Base-by-base conservation (phyloP, 306 rosid species). In the Astragalus glycyphyllos region DNA sequence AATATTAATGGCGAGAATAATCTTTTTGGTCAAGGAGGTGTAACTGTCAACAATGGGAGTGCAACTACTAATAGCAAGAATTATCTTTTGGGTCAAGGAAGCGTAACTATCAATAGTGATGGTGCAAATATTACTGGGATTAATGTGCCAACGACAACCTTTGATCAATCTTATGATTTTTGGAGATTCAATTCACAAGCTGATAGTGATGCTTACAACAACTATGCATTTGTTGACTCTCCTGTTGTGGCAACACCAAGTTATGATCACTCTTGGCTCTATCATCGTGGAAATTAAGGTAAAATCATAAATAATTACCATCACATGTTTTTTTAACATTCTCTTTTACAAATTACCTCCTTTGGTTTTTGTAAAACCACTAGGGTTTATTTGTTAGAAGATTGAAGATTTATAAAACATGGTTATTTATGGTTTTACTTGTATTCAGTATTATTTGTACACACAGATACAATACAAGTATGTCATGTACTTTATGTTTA, bases 161-260 rank as follows among this genome's bases (percentile, higher is more conserved):
- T 8, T 0, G 75, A 58, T 38, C 1, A 11, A 17, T 3, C 11
- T 8, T 15, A 37, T 68, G 64, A 59, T 11, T 40, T 53, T 37
- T 15, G 26, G 6, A 5, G 14, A 37, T 20, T 59, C 11, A 6
- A 29, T 50, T n/a, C 72, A 23, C 67, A 44, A 62, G 13, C 8
- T 69, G 59, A 77, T 59, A 40, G 1, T 29, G 65, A 37, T 29
- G 26, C 57, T n/a, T 14, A 63, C 5, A 50, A 16, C 14, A 38
- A 32, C 26, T 16, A 16, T 56, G 11, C 37, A 9, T 59, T 59
- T 4, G 6, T 77, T 11, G 71, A 69, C 16, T 42, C 71, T 76
- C 16, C 47, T 9, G 4, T 23, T 8, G 31, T 38, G 41, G 2
- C 44, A 51, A 16, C 71, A 31, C 51, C 71, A 1, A 57, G 55